phyloP scores from a whole-genome alignment of 176 grass and related monocot genomes.

The Aechmea fasciata region DNA sequence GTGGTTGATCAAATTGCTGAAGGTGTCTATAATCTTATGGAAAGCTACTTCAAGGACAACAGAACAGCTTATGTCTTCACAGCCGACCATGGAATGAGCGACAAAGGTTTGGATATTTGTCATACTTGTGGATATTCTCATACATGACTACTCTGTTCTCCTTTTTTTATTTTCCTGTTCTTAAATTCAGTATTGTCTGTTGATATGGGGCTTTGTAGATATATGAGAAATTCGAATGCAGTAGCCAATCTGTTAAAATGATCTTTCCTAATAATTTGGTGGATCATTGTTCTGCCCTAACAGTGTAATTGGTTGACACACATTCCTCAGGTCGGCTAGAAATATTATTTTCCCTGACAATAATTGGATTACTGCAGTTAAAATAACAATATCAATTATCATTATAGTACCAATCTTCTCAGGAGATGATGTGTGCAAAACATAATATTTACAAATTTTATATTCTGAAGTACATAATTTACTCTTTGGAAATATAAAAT shows the following conservation, averaged over 20 bases:
- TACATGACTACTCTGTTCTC: slow-evolving; percentile 4
- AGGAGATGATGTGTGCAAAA: too few species aligned
- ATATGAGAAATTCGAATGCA: slow-evolving; percentile 2
- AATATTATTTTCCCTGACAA: neutral
- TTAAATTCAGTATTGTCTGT: slow-evolving; percentile 16
- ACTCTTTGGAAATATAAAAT: too few species aligned
- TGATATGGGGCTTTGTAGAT: slow-evolving; percentile 2
- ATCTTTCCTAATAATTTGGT: neutral
- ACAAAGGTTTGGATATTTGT: slow-evolving; percentile 55
- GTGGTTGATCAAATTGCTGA: slow-evolving; percentile 91
- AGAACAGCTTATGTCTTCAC: slow-evolving; percentile 82
- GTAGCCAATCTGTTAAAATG: slow-evolving; percentile 12
- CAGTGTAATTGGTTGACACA: neutral
- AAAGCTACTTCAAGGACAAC: slow-evolving; percentile 85
- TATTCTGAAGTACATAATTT: too few species aligned
- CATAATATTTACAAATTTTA: too few species aligned
- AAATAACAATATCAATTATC: neutral
- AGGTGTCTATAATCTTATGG: slow-evolving; percentile 83
- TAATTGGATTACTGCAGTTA: neutral
- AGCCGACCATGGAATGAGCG: slow-evolving; percentile 97
- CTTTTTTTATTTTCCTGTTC: slow-evolving; percentile 7
- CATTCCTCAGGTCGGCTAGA: neutral
- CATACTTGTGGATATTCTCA: neutral
- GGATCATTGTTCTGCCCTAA: neutral
- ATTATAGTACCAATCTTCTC: too few species aligned